These are phyloP conservation scores for Canavalia gladiata DNA, from an alignment of 306 rosid genomes.

Conservation along the genomic window DNA sequence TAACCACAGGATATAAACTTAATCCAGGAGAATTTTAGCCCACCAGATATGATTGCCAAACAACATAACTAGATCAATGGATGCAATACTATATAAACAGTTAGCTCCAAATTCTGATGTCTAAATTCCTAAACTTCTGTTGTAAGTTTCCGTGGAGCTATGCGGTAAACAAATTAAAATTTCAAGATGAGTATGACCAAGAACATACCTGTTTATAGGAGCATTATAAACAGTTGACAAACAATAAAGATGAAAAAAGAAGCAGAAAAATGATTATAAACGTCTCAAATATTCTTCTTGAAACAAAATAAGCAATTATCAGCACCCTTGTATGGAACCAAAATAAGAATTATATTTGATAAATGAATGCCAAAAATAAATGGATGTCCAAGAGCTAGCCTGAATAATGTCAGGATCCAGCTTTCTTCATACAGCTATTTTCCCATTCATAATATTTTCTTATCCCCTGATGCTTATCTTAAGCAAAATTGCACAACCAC, in stretches of 20 bases:
- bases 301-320: slow-evolving; percentile 9
- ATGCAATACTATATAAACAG: neutral
- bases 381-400: slow-evolving; percentile 1
- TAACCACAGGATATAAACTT: neutral
- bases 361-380: neutral
- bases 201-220: slow-evolving; percentile 2
- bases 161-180: neutral
- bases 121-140: neutral
- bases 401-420: neutral
- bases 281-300: neutral
- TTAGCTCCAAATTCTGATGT: neutral
- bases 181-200: neutral
- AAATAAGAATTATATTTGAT: neutral
- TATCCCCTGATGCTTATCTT: neutral
- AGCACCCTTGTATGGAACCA: slow-evolving; percentile 2
- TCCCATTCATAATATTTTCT: neutral
- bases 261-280: neutral
- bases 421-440: neutral
- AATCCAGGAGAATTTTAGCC: neutral
- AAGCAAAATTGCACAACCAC: slow-evolving; percentile 3
- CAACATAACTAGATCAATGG: neutral
- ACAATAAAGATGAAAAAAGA: neutral
- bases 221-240: slow-evolving; percentile 3
- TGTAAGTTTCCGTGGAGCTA: neutral
- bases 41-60: neutral